phyloP scores from a whole-genome alignment of 768 basidiomycete species.

The Mrakia blollopis region DNA sequence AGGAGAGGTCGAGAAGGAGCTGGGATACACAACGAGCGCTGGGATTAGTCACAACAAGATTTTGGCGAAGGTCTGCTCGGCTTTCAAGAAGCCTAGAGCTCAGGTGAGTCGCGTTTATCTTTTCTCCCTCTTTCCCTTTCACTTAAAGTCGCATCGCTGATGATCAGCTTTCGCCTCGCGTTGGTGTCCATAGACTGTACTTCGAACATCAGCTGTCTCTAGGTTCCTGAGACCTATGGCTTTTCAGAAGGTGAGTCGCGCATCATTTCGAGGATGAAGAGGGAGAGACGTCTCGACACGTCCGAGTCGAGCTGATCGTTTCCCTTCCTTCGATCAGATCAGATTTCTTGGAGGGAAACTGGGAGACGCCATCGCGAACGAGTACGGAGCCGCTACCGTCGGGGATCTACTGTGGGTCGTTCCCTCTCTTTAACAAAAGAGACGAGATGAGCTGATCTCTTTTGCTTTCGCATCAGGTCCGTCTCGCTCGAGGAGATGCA shows the following conservation, averaged over 20 bases:
- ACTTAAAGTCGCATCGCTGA: background rate
- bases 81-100: conserved; percentile 82
- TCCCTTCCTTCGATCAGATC: conserved; percentile 56
- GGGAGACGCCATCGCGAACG: conserved; percentile 75
- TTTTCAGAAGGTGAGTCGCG: conserved; percentile 69
- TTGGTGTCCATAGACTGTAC: conserved; percentile 57
- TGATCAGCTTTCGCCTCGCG: conserved; percentile 20
- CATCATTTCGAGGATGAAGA: background rate
- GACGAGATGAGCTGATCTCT: background rate
- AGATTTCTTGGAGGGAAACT: conserved; percentile 92
- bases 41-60: conserved; percentile 92
- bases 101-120: conserved; percentile 54
- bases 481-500: conserved; percentile 47
- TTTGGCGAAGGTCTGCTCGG: conserved; percentile 88
- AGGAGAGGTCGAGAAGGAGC: conserved; percentile 58
- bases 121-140: background rate
- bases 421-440: background rate
- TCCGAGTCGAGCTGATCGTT: background rate
- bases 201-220: conserved; percentile 77
- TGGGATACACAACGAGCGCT: conserved; percentile 92
- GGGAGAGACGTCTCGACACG: too few relatives aligned
- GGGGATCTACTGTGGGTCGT: conserved; percentile 75
- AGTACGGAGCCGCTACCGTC: conserved; percentile 84
- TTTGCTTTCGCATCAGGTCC: conserved; percentile 34
- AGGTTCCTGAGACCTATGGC: conserved; percentile 73